A percentile compares a stretch with the other conserved stretches of the same genome.
Evolutionary conservation across 139 green algal genomes (phyloP).

Genomic region (Pseudopediastrum boryanum): DNA sequence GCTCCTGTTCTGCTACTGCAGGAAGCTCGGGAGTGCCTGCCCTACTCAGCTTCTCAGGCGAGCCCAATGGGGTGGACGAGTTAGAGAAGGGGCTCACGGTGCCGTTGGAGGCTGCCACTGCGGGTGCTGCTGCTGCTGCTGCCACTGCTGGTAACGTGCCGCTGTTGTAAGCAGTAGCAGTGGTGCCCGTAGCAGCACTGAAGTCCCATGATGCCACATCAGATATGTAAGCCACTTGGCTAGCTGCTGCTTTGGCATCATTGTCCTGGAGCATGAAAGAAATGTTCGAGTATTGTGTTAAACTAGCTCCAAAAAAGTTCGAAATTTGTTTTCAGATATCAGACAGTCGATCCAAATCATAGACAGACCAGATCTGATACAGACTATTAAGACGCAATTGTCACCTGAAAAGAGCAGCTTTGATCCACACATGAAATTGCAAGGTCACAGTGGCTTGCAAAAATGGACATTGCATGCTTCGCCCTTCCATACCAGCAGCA

Average conservation of each 20-base stretch:
- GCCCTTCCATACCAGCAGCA: too few relatives aligned
- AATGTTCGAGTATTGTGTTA: neutral
- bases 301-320: neutral
- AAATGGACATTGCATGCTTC: too few relatives aligned
- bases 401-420: neutral
- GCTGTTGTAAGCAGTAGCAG: neutral
- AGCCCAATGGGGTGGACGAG: neutral
- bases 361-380: neutral
- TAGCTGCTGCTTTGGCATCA: conserved; percentile 3
- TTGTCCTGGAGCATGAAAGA: neutral
- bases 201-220: conserved; percentile 32
- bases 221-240: conserved; percentile 24
- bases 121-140: conserved; percentile 5
- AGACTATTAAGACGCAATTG: neutral
- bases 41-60: neutral
- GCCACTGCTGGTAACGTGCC: neutral
- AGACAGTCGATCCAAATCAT: neutral
- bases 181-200: neutral
- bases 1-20: neutral
- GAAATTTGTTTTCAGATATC: neutral
- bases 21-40: neutral
- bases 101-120: neutral
- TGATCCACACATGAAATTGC: neutral
- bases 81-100: neutral
- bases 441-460: too few relatives aligned